Base-by-base conservation (phyloP, 768 basidiomycete genomes). In the Infundibulicybe gibba region DNA sequence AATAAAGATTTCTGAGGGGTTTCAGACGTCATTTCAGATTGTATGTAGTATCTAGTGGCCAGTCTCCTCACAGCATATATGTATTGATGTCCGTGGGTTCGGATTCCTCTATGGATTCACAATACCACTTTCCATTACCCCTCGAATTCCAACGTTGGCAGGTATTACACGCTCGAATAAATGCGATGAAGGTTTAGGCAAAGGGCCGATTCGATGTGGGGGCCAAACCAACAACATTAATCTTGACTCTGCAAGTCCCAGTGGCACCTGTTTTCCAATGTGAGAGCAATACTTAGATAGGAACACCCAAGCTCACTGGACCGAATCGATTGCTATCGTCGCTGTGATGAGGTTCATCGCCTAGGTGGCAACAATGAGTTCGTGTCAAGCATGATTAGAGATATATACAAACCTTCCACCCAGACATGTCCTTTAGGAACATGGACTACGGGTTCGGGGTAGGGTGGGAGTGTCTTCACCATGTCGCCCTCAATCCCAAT, bases 241-340 rank as follows among this genome's bases (percentile, higher is more conserved):
- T 56, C 69, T 77, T 2, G 80, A 75, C 41, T 80, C 71, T 32
- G 81, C 63, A 44, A 81, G 65, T 11, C 68, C 74, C 21, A 70
- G 57, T 1, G 81, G 74, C 4, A 83, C 55, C 72, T 73, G 51
- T 25, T 43, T 10, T 19, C 35, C 15, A 21, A 15, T 32, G 39
- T 46, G 13, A 50, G 37, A 19, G 38, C 12, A 34, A 21, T 13
- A 35, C 30, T 31, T 16, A 6, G 16, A 19, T 19, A 11, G 44
- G 25, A 2, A 43, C 15, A 32, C 17, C 40, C 21, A 50, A 17
- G 54, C 74, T 49, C 58, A 87, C 85, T 8, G 87, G 81, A 6
- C 87, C 87, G 60, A 85, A 86, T 1, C 67, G 61, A 59, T 87
- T 88, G 66, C 85, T 88, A 55, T 88, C 87, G 44, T 81, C 72